Conservation (phyloP, 768 basidiomycete species). For the Symmetrospora coprosmae region DNA sequence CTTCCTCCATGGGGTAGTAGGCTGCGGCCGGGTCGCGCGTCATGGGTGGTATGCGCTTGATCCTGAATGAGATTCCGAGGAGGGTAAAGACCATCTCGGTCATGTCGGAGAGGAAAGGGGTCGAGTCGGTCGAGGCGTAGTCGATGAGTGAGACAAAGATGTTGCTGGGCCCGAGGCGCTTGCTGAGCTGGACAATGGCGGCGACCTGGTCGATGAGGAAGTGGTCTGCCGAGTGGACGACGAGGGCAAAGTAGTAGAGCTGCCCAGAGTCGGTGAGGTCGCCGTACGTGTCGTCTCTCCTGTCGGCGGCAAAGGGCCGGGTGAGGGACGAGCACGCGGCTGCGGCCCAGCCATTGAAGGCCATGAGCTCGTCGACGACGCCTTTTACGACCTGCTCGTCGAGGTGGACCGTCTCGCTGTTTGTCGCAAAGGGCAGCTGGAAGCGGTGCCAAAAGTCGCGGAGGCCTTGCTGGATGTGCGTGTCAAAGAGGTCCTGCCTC, state of each 20-base stretch:
- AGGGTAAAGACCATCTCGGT: constrained; percentile 89
- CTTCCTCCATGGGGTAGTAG: constrained; percentile 93
- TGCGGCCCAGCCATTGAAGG: constrained; percentile 95
- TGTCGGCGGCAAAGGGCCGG: constrained; percentile 89
- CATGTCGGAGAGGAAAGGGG: constrained; percentile 80
- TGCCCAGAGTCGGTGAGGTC: constrained; percentile 70
- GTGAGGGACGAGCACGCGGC: constrained; percentile 82
- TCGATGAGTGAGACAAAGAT: constrained; percentile 97
- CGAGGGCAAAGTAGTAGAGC: constrained; percentile 84
- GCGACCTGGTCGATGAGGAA: constrained; percentile 97
- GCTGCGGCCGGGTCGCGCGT: constrained; percentile 70
- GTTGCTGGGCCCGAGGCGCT: constrained; percentile 71
- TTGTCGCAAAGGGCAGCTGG: constrained; percentile 74
- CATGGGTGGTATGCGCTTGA: constrained; percentile 82
- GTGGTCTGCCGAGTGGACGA: constrained; percentile 96
- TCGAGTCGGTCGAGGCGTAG: constrained; percentile 87
- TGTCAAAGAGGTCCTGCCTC: constrained; percentile 61
- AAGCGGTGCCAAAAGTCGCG: constrained; percentile 83
- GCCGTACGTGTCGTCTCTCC: constrained; percentile 63
- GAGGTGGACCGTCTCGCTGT: constrained; percentile 67
- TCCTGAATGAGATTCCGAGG: constrained; percentile 82
- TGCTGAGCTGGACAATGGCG: constrained; percentile 88
- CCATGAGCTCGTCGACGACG: constrained; percentile 84
- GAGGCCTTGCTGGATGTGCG: constrained; percentile 60
- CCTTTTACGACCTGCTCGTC: constrained; percentile 75